phyloP scores from a whole-genome alignment of 2,329 filamentous ascomycete species.

The Pseudonectria foliicola region DNA sequence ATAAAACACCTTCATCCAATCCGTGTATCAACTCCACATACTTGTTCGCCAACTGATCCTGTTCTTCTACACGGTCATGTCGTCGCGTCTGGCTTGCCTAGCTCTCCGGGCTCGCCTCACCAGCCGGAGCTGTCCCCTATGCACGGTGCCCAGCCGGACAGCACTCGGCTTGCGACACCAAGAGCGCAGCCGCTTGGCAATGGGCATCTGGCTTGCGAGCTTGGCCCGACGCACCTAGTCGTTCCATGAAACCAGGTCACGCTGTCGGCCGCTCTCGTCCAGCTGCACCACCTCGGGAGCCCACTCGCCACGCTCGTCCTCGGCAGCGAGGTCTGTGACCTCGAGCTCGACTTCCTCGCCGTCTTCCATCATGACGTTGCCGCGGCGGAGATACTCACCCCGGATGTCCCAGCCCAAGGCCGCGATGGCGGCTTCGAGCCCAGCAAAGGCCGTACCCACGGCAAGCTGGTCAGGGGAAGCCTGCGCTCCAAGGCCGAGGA shows the following conservation, averaged over 20 bases:
- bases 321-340: constrained; percentile 43
- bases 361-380: constrained; percentile 45
- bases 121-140: too few species aligned
- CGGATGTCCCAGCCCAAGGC: constrained; percentile 51
- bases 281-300: constrained; percentile 46
- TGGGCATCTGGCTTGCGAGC: background rate
- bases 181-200: background rate
- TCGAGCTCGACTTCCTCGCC: constrained; percentile 42
- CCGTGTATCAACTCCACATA: too few species aligned
- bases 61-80: too few species aligned
- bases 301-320: constrained; percentile 48
- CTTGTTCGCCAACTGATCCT: too few species aligned
- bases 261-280: constrained; percentile 44
- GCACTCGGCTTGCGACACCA: too few species aligned
- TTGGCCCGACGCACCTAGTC: constrained; percentile 18
- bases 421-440: constrained; percentile 25
- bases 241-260: constrained; percentile 44
- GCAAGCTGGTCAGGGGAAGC: constrained; percentile 34
- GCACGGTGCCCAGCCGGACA: too few species aligned
- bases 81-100: too few species aligned
- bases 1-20: too few species aligned
- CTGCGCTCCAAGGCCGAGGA: constrained; percentile 28
- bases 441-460: constrained; percentile 40
- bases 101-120: too few species aligned
- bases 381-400: constrained; percentile 40